phyloP scores from a whole-genome alignment of 768 basidiomycete species.

The Tricholoma sp. region DNA sequence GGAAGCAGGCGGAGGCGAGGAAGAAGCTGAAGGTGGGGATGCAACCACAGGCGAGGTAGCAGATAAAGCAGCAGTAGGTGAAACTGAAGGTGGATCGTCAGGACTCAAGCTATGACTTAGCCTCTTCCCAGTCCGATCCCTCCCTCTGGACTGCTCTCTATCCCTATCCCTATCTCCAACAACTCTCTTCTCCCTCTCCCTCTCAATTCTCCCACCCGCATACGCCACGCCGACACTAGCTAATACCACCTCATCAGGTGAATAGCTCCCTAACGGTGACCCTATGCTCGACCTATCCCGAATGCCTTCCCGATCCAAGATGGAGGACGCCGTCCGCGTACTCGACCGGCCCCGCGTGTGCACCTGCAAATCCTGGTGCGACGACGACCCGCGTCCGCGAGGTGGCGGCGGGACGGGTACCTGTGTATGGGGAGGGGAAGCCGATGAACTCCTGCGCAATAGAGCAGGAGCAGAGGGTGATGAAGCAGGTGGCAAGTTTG shows the following conservation, averaged over 20 bases:
- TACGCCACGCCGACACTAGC: conserved; percentile 20
- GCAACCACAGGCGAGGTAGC: too few species aligned
- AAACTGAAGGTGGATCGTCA: conserved; percentile 25
- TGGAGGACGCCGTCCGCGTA: conserved; percentile 49
- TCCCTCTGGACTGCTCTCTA: conserved; percentile 30
- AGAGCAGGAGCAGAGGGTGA: conserved; percentile 16
- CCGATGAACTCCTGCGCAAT: conserved; percentile 16
- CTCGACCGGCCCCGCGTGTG: conserved; percentile 49
- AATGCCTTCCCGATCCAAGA: conserved; percentile 41
- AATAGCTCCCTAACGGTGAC: conserved; percentile 23
- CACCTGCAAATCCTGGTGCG: conserved; percentile 14
- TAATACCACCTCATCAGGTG: conserved; percentile 20
- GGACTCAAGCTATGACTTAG: conserved; percentile 33
- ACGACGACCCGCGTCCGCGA: conserved; percentile 21
- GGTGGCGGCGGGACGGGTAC: conserved; percentile 21
- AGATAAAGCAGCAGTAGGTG: conserved; percentile 3
- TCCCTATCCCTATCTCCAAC: conserved; percentile 15
- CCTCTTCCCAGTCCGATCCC: conserved; percentile 37
- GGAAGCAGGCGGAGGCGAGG: neutral
- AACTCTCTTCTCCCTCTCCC: conserved; percentile 20
- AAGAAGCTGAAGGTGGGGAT: conserved; percentile 6
- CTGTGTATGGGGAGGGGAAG: conserved; percentile 10
- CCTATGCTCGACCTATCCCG: conserved; percentile 3
- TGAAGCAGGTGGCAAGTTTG: conserved; percentile 1
- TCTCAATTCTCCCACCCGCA: conserved; percentile 29